Percentiles rank a stretch among this genome's conserved stretches.
These are phyloP conservation scores for Choiromyces venosus DNA, from an alignment of 495 filamentous ascomycete species.

Conservation along the genomic window DNA sequence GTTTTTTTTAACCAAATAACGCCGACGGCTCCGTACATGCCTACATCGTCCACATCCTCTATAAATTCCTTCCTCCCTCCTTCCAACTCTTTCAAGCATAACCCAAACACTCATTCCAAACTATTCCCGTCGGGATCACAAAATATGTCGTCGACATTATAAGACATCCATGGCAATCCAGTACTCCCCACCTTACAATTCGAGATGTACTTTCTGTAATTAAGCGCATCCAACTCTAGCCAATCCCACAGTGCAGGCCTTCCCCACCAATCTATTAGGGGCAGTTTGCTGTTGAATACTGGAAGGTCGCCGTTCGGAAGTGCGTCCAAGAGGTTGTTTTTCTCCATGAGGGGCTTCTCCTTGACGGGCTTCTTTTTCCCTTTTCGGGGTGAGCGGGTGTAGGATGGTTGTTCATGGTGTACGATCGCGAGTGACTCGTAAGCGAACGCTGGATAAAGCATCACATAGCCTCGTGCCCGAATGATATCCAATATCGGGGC, in stretches of 20 bases:
- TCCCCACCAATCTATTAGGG: slow-evolving; percentile 32
- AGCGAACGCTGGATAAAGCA: slow-evolving; percentile 56
- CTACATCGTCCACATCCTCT: not conserved
- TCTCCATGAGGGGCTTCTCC: slow-evolving; percentile 31
- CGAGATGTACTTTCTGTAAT: slow-evolving; percentile 22
- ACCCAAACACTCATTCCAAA: slow-evolving; percentile 12
- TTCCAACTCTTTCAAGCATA: not conserved
- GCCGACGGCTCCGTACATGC: not conserved
- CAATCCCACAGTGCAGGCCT: slow-evolving; percentile 23
- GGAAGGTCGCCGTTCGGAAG: slow-evolving; percentile 25
- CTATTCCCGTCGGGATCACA: slow-evolving; percentile 26
- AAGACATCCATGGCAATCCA: slow-evolving; percentile 1
- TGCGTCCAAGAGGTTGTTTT: slow-evolving; percentile 25
- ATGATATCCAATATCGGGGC: slow-evolving; percentile 59
- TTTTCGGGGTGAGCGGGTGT: slow-evolving; percentile 16
- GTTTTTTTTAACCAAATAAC: not conserved
- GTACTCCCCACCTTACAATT: slow-evolving; percentile 9
- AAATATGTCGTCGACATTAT: slow-evolving; percentile 32
- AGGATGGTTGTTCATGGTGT: slow-evolving; percentile 50
- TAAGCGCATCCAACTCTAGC: slow-evolving; percentile 27
- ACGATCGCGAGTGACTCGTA: slow-evolving; percentile 51
- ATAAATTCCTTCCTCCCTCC: not conserved
- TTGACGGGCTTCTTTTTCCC: not conserved
- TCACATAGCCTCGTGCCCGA: slow-evolving; percentile 54
- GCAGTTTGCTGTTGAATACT: slow-evolving; percentile 13